Conservation (phyloP, 2,329 filamentous ascomycete genomes). For the Ceratocystis ficicola region DNA sequence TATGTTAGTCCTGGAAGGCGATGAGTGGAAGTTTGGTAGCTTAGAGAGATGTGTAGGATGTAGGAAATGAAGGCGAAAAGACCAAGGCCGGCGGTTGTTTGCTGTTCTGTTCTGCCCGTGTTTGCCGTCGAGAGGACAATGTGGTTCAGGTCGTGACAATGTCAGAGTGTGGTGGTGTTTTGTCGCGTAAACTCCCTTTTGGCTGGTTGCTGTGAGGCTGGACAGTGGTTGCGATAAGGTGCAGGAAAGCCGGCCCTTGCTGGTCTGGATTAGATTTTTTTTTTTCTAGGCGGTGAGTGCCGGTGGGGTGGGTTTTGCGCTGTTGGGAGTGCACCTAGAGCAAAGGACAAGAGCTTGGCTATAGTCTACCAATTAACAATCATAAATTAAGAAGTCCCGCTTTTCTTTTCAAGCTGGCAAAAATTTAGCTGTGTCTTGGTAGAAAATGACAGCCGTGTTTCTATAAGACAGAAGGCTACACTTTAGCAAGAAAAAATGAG, state of each 20-base stretch:
- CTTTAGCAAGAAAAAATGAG: background rate
- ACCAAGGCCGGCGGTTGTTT: background rate
- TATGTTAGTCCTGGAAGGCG: no score
- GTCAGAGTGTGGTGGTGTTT: background rate
- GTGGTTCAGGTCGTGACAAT: background rate
- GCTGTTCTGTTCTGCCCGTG: background rate
- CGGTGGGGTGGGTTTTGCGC: background rate
- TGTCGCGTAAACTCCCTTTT: background rate
- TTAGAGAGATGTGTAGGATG: background rate
- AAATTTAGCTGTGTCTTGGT: background rate
- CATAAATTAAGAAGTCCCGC: background rate
- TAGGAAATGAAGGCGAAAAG: background rate
- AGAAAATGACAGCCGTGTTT: background rate
- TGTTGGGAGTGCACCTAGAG: background rate
- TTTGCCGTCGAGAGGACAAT: background rate
- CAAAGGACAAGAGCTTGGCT: background rate
- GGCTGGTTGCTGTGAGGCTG: slow-evolving; percentile 8
- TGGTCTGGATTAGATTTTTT: slow-evolving; percentile 4
- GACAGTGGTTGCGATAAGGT: background rate
- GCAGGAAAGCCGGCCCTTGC: background rate
- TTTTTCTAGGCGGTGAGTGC: slow-evolving; percentile 10
- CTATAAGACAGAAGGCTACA: slow-evolving; percentile 13
- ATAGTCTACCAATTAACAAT: background rate
- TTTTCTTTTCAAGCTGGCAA: background rate
- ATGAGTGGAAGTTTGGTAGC: no score